Percentiles rank a stretch among this genome's conserved stretches.
Conservation (phyloP, 345 rosid species). For the Eucalyptus camaldulensis region DNA sequence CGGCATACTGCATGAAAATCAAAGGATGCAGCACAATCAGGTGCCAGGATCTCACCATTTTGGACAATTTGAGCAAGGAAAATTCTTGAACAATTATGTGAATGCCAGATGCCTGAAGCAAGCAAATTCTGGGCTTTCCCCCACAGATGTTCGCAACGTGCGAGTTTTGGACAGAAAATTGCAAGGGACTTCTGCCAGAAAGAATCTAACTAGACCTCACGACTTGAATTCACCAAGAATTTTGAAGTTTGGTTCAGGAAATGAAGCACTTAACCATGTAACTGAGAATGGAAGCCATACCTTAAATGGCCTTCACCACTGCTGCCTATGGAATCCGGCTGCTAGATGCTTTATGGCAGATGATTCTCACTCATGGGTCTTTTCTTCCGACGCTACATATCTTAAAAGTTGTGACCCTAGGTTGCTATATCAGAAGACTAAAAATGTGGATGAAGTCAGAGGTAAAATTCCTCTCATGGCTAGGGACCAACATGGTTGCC, state of each 20-base stretch:
- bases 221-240: constrained; percentile 34
- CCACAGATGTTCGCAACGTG: constrained; percentile 3
- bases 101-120: constrained; percentile 24
- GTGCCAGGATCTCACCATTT: constrained; percentile 19
- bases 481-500: constrained; percentile 77
- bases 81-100: constrained; percentile 20
- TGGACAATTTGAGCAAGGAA: constrained; percentile 35
- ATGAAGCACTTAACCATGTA: constrained; percentile 15
- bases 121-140: constrained; percentile 1
- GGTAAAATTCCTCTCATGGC: constrained; percentile 58
- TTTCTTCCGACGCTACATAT: constrained; percentile 7
- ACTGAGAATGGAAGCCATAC: constrained; percentile 24
- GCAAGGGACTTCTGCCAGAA: constrained; percentile 40
- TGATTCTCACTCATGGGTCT: constrained; percentile 18
- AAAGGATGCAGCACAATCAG: constrained; percentile 35
- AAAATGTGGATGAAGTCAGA: constrained; percentile 35
- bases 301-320: constrained; percentile 24
- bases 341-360: constrained; percentile 21
- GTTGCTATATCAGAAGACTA: constrained; percentile 34
- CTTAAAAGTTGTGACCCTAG: constrained; percentile 16
- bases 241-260: constrained; percentile 31
- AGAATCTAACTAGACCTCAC: constrained; percentile 50
- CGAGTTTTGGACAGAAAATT: constrained; percentile 23
- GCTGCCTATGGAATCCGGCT: constrained; percentile 10
- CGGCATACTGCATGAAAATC: constrained; percentile 4